These are phyloP conservation scores for Vicia sativa DNA, from an alignment of 306 rosid species.

Conservation along the genomic window DNA sequence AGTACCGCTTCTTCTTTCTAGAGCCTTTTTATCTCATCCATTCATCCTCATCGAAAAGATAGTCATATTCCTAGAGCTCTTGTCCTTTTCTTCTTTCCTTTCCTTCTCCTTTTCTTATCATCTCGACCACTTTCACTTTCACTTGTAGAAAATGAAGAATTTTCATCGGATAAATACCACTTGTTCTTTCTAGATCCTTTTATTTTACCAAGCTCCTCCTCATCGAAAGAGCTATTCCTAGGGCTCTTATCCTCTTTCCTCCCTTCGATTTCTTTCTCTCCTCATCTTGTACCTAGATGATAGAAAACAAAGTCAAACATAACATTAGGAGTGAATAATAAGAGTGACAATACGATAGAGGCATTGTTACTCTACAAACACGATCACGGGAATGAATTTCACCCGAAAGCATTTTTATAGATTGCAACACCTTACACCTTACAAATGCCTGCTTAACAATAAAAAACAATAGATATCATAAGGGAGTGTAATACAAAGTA, in stretches of 20 bases:
- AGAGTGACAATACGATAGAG: conserved; percentile 12
- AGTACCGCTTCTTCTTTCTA: conserved; percentile 75
- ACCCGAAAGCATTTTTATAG: conserved; percentile 49
- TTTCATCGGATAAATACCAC: conserved; percentile 71
- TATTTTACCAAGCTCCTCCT: conserved; percentile 53
- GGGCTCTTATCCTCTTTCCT: conserved; percentile 37
- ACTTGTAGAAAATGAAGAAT: conserved; percentile 46
- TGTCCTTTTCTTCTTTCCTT: conserved; percentile 46
- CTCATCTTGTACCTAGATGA: conserved; percentile 39
- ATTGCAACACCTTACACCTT: not conserved
- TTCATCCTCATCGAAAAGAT: conserved; percentile 65
- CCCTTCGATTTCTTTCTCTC: conserved; percentile 47
- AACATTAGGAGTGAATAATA: not conserved
- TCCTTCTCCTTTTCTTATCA: conserved; percentile 47
- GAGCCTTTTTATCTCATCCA: conserved; percentile 57
- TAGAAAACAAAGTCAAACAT: conserved; percentile 6
- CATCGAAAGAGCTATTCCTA: conserved; percentile 51
- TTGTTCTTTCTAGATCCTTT: conserved; percentile 62
- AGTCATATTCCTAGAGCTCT: conserved; percentile 44
- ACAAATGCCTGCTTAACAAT: not conserved
- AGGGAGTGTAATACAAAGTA: not conserved
- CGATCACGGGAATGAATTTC: conserved; percentile 52
- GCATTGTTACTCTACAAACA: conserved; percentile 29
- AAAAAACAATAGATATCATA: not conserved
- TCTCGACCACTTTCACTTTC: conserved; percentile 51